Base-by-base conservation (phyloP, 306 rosid species). In the Quercus wislizeni region DNA sequence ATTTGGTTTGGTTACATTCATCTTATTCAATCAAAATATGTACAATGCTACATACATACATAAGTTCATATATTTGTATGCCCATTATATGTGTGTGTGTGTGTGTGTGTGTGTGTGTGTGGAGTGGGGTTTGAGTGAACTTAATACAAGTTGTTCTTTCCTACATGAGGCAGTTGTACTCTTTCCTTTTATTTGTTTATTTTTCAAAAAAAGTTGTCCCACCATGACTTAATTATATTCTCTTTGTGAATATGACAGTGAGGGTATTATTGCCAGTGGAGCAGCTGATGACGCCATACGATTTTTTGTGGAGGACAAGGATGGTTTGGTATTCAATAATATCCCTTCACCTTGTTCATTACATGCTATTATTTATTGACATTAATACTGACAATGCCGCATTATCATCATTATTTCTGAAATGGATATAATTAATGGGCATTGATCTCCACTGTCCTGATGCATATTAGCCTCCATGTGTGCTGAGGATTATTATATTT, bases 231-330 rank as follows among this genome's bases (percentile, higher is more conserved):
- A 68, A 65, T 76, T 72, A 72, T 78, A 78, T 80, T 75, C 69
- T 82, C 76, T 84, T 31, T 78, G 73, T 68, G 61, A 81, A 69
- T 77, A 27, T 80, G 84, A 73, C 91, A 96, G 99, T 76, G 90
- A 89, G 55, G 97, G 92, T 65, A 93, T 96, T 74, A 86, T 96
- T 84, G 96, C 94, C 71, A 93, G 96, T 87, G 99, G 98, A 86
- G 99, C 99, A 74, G 98, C 98, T 58, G 99, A 95, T 78, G 92
- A 95, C 82, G 85, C 91, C 61, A 91, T 95, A 59, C 87, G 90
- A 25, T 85, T 93, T 79, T 96, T 96, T 81, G 94, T 85, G 83
- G 91, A 89, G 79, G 86, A 89, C 75, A 74, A 64, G 21, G 90
- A 93, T 79, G 82, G 82, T 74, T 78, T 76, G 91, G 99, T 96